Conservation (phyloP, 345 rosid species). For the Bretschneidera sinensis region DNA sequence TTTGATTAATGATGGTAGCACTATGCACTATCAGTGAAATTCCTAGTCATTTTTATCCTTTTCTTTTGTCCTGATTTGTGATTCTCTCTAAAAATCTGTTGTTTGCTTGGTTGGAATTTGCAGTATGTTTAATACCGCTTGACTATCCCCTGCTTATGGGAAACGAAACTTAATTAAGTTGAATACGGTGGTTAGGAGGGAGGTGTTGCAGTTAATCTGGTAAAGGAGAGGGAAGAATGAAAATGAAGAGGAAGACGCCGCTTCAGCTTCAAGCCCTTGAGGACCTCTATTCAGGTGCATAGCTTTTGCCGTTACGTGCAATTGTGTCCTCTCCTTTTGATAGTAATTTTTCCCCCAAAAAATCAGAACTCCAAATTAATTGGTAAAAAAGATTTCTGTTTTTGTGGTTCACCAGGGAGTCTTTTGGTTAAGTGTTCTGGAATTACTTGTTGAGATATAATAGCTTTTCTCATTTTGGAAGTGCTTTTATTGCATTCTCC, state of each 20-base stretch:
- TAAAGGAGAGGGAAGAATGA: constrained; percentile 12
- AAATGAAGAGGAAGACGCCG: constrained; percentile 68
- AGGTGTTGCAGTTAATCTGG: neutral
- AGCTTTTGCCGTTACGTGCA: neutral
- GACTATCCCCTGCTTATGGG: constrained; percentile 14
- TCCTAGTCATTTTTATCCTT: neutral
- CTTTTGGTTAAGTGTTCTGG: neutral
- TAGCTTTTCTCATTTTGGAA: too few relatives aligned
- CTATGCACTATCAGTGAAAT: neutral
- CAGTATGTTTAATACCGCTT: constrained; percentile 27
- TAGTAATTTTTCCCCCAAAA: neutral
- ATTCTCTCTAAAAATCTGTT: neutral
- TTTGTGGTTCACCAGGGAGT: neutral
- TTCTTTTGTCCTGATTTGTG: neutral
- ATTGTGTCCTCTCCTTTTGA: neutral
- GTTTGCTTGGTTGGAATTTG: constrained; percentile 12
- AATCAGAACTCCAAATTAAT: too few relatives aligned
- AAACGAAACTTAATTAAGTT: constrained; percentile 6
- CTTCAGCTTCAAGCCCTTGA: constrained; percentile 69
- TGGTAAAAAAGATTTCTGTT: neutral
- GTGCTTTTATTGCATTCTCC: too few relatives aligned
- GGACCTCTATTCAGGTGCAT: constrained; percentile 51
- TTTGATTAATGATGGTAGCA: neutral
- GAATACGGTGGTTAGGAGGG: neutral
- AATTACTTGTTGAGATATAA: neutral